phyloP scores from a whole-genome alignment of 768 basidiomycete species.

The Paxillus rubicundulus region DNA sequence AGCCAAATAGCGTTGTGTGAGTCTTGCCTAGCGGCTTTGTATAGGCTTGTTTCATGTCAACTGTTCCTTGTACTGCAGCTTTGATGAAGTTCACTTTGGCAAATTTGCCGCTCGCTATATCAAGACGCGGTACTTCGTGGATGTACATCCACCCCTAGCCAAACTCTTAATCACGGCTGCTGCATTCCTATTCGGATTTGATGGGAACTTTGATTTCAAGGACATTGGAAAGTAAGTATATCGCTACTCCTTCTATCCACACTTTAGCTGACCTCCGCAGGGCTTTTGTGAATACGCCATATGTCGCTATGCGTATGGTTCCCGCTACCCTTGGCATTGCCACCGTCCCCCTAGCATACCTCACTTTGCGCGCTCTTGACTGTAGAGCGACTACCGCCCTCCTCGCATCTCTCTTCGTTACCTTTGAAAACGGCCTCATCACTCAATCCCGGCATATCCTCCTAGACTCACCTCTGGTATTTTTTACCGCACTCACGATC shows the following conservation, averaged over 20 bases:
- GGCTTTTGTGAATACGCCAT: constrained; percentile 83
- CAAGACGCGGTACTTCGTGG: constrained; percentile 87
- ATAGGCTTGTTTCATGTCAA: background rate
- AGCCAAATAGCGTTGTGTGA: constrained; percentile 90
- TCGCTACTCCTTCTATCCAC: background rate
- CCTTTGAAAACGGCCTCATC: constrained; percentile 94
- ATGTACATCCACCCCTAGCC: constrained; percentile 96
- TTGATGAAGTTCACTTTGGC: constrained; percentile 98
- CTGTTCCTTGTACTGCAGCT: constrained; percentile 45
- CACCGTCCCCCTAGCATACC: constrained; percentile 86
- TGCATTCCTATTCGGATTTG: constrained; percentile 81
- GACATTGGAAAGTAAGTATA: constrained; percentile 88
- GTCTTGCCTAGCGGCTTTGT: constrained; percentile 28
- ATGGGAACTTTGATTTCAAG: constrained; percentile 95
- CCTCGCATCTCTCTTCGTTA: constrained; percentile 86
- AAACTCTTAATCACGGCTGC: constrained; percentile 94
- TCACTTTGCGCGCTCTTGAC: constrained; percentile 90
- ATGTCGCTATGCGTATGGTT: constrained; percentile 96
- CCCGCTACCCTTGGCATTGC: constrained; percentile 87
- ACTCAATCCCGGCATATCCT: constrained; percentile 97
- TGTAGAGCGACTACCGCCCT: constrained; percentile 91
- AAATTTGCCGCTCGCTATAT: constrained; percentile 95
- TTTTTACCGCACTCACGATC: constrained; percentile 90
- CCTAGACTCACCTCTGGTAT: constrained; percentile 96
- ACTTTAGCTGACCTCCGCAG: constrained; percentile 37